phyloP scores from a whole-genome alignment of 2,329 filamentous ascomycete genomes.

The Aspergillus sergii region DNA sequence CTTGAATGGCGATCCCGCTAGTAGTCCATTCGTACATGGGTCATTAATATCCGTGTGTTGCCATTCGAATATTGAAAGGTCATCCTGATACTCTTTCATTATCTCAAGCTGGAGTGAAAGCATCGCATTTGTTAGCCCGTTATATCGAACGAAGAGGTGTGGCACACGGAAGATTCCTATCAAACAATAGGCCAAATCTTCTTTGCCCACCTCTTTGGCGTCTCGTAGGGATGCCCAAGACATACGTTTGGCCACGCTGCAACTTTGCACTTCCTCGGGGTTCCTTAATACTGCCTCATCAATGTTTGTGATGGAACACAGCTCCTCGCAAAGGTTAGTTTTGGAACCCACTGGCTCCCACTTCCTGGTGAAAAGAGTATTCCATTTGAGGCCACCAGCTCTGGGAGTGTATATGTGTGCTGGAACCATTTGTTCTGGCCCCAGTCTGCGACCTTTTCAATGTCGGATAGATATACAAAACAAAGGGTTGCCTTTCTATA shows the following conservation, averaged over 20 bases:
- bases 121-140: background rate
- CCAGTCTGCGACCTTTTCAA: no score
- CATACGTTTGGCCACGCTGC: background rate
- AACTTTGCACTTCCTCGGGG: background rate
- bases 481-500: no score
- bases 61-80: no score
- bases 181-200: background rate
- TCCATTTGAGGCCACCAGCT: background rate
- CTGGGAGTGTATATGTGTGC: background rate
- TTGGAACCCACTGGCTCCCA: background rate
- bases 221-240: background rate
- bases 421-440: background rate
- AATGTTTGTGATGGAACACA: background rate
- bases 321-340: background rate
- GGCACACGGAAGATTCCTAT: background rate
- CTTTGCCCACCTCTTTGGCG: background rate
- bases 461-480: no score
- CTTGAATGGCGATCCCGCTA: no score
- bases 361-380: background rate
- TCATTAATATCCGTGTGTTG: no score
- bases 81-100: no score
- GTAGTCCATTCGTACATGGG: no score
- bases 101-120: background rate
- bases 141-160: background rate
- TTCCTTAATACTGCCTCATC: background rate